Evolutionary conservation across 2,329 filamentous ascomycete species (phyloP).

Genomic region (Penicillium verrucosum): DNA sequence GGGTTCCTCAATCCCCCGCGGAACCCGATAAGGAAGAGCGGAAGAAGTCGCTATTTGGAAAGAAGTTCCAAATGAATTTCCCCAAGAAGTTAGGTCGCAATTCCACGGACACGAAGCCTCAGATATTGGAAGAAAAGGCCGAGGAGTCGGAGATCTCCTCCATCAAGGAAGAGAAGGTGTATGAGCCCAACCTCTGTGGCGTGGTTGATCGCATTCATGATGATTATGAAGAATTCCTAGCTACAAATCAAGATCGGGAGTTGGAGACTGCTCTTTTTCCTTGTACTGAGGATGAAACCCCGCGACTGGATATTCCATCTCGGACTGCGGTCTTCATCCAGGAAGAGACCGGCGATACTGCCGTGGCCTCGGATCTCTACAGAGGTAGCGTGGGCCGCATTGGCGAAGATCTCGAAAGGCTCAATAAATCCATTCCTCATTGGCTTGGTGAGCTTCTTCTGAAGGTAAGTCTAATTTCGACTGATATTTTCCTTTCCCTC

Average conservation of each 20-base stretch:
- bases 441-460: conserved; percentile 90
- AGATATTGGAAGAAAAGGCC: conserved; percentile 68
- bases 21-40: conserved; percentile 62
- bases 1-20: conserved; percentile 51
- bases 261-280: conserved; percentile 42
- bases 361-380: conserved; percentile 77
- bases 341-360: conserved; percentile 61
- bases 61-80: conserved; percentile 73
- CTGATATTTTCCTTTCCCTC: background rate
- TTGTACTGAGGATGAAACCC: conserved; percentile 45
- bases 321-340: conserved; percentile 62
- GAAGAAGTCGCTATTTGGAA: conserved; percentile 67
- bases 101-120: conserved; percentile 67
- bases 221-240: conserved; percentile 46
- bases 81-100: conserved; percentile 78
- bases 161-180: conserved; percentile 47
- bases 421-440: conserved; percentile 82
- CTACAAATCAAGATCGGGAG: conserved; percentile 37
- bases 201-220: conserved; percentile 46
- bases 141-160: conserved; percentile 54
- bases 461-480: conserved; percentile 47
- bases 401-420: conserved; percentile 71
- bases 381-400: conserved; percentile 79
- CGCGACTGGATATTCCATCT: conserved; percentile 42
- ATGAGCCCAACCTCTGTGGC: conserved; percentile 47